phyloP scores from a whole-genome alignment of 2,329 filamentous ascomycete genomes.

The Xylariaceae sp. region DNA sequence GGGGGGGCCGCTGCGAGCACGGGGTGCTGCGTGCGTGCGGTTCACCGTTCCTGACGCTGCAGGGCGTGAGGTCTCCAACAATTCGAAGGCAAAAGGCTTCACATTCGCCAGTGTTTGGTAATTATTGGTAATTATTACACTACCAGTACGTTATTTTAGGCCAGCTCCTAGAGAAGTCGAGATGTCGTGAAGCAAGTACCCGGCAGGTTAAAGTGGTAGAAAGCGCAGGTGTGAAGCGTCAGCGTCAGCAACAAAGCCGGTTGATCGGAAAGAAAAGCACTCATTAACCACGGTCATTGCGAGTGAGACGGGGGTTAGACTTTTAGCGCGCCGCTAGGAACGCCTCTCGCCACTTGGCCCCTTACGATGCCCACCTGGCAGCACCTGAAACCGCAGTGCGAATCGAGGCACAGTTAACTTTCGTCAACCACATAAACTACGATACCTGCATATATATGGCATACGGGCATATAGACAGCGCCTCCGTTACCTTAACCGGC shows the following conservation, averaged over 20 bases:
- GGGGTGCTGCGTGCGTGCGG: background rate
- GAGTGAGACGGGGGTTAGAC: background rate
- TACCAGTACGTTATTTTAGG: background rate
- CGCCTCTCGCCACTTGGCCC: background rate
- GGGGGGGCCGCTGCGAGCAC: too few species aligned
- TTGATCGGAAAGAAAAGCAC: conserved; percentile 10
- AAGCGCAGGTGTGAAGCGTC: background rate
- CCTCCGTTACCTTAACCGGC: too few species aligned
- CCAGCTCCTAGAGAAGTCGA: background rate
- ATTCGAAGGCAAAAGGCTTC: background rate
- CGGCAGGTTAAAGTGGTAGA: background rate
- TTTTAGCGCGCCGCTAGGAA: background rate
- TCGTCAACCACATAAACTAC: too few species aligned
- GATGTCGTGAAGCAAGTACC: background rate
- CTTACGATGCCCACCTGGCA: background rate
- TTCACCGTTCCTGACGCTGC: background rate
- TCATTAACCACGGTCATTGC: background rate
- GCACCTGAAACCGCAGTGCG: background rate
- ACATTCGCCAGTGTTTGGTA: background rate
- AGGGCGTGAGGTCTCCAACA: too few species aligned
- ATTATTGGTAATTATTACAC: conserved; percentile 4
- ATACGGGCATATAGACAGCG: too few species aligned
- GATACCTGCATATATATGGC: too few species aligned
- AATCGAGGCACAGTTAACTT: too few species aligned
- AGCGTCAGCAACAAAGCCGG: conserved; percentile 11